phyloP scores from a whole-genome alignment of 164 flowering plant species.

The Vitis vinifera region DNA sequence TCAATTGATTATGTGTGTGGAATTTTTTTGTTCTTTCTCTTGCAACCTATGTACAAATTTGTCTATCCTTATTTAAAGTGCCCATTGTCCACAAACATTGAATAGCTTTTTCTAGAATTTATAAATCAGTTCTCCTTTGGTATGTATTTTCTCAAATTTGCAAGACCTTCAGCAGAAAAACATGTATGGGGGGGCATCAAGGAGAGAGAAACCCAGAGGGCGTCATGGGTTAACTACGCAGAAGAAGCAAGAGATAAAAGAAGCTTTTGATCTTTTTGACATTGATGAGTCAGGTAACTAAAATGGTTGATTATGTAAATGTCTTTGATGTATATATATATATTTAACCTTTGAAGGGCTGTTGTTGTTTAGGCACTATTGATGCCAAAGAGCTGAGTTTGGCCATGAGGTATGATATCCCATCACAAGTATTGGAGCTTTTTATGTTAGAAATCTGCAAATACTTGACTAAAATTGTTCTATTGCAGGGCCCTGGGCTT shows the following conservation, averaged over 20 bases:
- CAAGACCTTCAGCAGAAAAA: slow-evolving; percentile 32
- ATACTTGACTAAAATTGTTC: background rate
- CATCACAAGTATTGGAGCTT: too few relatives aligned
- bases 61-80: too few relatives aligned
- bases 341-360: background rate
- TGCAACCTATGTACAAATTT: too few relatives aligned
- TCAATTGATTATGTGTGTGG: too few relatives aligned
- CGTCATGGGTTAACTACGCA: slow-evolving; percentile 75
- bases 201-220: slow-evolving; percentile 66
- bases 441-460: too few relatives aligned
- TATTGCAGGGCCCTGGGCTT: slow-evolving; percentile 92
- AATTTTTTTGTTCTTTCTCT: too few relatives aligned
- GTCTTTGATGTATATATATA: background rate
- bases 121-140: too few relatives aligned
- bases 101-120: too few relatives aligned
- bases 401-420: slow-evolving; percentile 80
- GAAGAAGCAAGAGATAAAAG: slow-evolving; percentile 90
- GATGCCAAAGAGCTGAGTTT: slow-evolving; percentile 97
- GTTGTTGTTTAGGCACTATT: slow-evolving; percentile 63
- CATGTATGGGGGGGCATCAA: slow-evolving; percentile 45
- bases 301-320: background rate
- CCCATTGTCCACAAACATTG: too few relatives aligned
- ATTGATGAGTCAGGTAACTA: slow-evolving; percentile 87
- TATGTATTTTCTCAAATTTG: too few relatives aligned
- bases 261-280: slow-evolving; percentile 95